Evolutionary conservation across 345 rosid genomes (phyloP), one percentile per base, ranked within the genome.

Genomic region (Arabis alpina): DNA sequence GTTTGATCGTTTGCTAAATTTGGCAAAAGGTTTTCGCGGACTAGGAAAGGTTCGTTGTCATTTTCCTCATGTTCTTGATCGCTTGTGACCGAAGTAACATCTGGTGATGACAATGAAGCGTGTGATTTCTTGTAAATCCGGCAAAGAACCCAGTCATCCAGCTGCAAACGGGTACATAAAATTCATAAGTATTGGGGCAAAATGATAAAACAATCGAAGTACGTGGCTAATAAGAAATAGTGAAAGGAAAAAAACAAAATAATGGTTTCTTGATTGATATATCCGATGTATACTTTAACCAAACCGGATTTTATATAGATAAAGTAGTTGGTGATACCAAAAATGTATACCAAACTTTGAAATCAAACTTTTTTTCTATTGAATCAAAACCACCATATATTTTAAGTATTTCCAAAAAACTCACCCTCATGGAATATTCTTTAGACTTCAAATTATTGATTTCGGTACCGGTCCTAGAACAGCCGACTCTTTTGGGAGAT

Each of bases 91-190:
- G 80, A 58, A 23, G 79, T 72, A 43, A 79, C 51, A 10, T 76
- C 49, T n/a, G 80, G 3, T 55, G 83, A 52, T 66, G 92, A 78
- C n/a, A 82, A 54, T 5, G 83, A 66, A 41, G 81, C 78, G 12
- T 91, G 87, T 36, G 82, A 73, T 77, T 91, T 94, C 79, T 84
- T 84, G 85, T 94, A 94, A 64, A 94, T 94, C 74, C 99, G 93
- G 81, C 96, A 94, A 40, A 91, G 96, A 66, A 94, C 99, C 97
- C 99, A 94, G 74, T 94, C 95, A 78, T 94, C 99, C 28, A 94
- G 72, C 99, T 94, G 87, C 45, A 59, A 5, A 4, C 4, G 53
- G 9, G 9, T 19, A 55, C 36, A 13, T 24, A 11, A 55, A 45
- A 54, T 9, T n/a, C 23, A 8, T 13, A 16, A 52, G 44, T 61